phyloP scores from a whole-genome alignment of 306 rosid species.

The Cotoneaster glaucophyllus region DNA sequence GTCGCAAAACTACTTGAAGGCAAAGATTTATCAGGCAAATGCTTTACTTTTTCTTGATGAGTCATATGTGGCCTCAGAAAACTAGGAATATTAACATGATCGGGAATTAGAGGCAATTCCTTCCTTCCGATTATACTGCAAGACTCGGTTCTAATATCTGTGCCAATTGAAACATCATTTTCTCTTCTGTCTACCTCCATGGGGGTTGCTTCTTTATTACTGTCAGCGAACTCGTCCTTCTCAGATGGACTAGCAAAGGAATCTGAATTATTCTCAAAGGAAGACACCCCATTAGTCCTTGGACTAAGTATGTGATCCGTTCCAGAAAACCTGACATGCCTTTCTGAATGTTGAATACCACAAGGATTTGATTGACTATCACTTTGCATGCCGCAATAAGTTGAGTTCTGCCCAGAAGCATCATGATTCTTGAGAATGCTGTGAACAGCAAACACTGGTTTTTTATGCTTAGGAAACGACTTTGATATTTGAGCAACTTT shows the following conservation, averaged over 20 bases:
- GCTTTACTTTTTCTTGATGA: slow-evolving; percentile 31
- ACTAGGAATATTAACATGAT: slow-evolving; percentile 25
- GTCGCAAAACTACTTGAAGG: slow-evolving; percentile 20
- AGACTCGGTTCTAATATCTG: slow-evolving; percentile 34
- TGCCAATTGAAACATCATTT: slow-evolving; percentile 11
- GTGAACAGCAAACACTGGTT: slow-evolving; percentile 31
- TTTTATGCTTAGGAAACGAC: slow-evolving; percentile 28
- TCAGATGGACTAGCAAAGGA: slow-evolving; percentile 33
- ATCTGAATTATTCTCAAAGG: slow-evolving; percentile 37
- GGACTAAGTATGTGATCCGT: slow-evolving; percentile 51
- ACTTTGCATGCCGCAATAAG: slow-evolving; percentile 25
- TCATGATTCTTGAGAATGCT: slow-evolving; percentile 52
- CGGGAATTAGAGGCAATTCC: slow-evolving; percentile 36
- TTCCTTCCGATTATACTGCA: slow-evolving; percentile 35
- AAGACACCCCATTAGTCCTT: slow-evolving; percentile 22
- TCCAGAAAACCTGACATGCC: slow-evolving; percentile 48
- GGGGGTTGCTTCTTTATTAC: slow-evolving; percentile 40
- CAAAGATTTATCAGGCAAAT: slow-evolving; percentile 36
- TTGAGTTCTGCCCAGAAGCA: slow-evolving; percentile 38
- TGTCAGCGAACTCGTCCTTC: slow-evolving; percentile 37
- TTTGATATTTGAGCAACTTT: slow-evolving; percentile 23
- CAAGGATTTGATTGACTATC: slow-evolving; percentile 28
- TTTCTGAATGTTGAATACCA: slow-evolving; percentile 28
- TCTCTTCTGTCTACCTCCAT: slow-evolving; percentile 34
- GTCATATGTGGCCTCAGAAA: slow-evolving; percentile 36